These are phyloP conservation scores for Lecanicillium sp. DNA, from an alignment of 2,329 filamentous ascomycete species.

Conservation along the genomic window DNA sequence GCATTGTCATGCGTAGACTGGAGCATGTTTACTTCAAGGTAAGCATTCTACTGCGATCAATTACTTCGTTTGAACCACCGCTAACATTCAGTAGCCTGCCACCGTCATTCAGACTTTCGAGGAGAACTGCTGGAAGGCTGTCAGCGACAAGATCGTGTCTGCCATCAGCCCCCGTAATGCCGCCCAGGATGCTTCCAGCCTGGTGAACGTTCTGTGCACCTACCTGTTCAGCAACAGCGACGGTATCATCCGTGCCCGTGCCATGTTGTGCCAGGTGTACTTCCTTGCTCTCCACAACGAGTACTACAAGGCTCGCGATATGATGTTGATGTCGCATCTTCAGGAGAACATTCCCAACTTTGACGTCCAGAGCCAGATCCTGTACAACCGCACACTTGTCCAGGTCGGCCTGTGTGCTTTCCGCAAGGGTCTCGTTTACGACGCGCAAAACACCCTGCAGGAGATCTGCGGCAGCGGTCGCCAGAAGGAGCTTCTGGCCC, in stretches of 20 bases:
- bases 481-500: constrained; percentile 94
- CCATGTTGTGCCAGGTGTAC: constrained; percentile 98
- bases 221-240: constrained; percentile 94
- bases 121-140: constrained; percentile 83
- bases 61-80: too few relatives aligned
- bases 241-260: constrained; percentile 89
- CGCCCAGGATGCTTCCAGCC: constrained; percentile 59
- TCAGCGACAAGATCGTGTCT: constrained; percentile 65
- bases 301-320: constrained; percentile 95
- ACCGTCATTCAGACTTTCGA: constrained; percentile 91
- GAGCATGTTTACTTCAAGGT: constrained; percentile 97
- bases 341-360: constrained; percentile 97
- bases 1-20: constrained; percentile 84
- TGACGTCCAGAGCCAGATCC: constrained; percentile 92
- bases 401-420: constrained; percentile 98
- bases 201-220: constrained; percentile 84
- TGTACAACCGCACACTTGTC: constrained; percentile 96
- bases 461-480: constrained; percentile 97
- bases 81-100: constrained; percentile 46
- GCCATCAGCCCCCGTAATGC: constrained; percentile 67
- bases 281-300: constrained; percentile 95
- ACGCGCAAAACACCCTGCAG: constrained; percentile 94
- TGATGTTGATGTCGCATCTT: constrained; percentile 99
- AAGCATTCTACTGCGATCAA: too few relatives aligned
- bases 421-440: constrained; percentile 92